Evolutionary conservation across 2,329 filamentous ascomycete genomes (phyloP).

Genomic region (Sporothrix globosa): DNA sequence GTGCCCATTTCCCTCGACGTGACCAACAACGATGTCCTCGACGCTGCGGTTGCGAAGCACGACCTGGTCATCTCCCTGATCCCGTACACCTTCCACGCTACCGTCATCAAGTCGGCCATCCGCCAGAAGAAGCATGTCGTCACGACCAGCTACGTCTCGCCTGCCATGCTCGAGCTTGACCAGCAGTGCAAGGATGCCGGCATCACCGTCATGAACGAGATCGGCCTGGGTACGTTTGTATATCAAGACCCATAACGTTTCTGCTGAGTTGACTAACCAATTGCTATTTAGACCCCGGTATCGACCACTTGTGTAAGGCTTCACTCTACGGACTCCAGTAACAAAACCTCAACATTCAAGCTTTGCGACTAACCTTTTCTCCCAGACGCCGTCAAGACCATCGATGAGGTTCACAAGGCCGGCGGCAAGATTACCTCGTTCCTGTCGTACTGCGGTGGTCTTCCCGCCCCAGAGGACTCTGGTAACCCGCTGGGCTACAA

Average conservation of each 20-base stretch:
- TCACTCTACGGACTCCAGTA: background rate
- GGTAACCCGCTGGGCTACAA: constrained; percentile 94
- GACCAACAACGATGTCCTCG: constrained; percentile 72
- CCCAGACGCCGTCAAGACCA: constrained; percentile 81
- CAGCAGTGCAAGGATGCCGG: constrained; percentile 81
- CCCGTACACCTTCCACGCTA: constrained; percentile 86
- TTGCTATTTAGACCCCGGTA: constrained; percentile 61
- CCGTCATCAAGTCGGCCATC: constrained; percentile 92
- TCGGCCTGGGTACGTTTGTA: constrained; percentile 59
- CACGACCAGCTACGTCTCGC: constrained; percentile 90
- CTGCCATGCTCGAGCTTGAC: constrained; percentile 89
- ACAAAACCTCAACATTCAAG: background rate
- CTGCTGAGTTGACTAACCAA: constrained; percentile 34
- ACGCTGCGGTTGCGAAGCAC: constrained; percentile 76
- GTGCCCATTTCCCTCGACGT: constrained; percentile 84
- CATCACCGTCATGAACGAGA: constrained; percentile 98
- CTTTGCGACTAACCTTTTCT: constrained; percentile 37
- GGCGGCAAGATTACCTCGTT: constrained; percentile 86
- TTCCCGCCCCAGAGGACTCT: constrained; percentile 71
- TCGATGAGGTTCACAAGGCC: constrained; percentile 80
- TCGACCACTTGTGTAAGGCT: constrained; percentile 63
- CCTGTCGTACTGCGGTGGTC: constrained; percentile 81
- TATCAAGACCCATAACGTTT: background rate
- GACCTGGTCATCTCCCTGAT: constrained; percentile 82
- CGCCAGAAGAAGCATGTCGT: constrained; percentile 94